Evolutionary conservation across 768 basidiomycete genomes (phyloP).

Genomic region (Tulasnella sp.): DNA sequence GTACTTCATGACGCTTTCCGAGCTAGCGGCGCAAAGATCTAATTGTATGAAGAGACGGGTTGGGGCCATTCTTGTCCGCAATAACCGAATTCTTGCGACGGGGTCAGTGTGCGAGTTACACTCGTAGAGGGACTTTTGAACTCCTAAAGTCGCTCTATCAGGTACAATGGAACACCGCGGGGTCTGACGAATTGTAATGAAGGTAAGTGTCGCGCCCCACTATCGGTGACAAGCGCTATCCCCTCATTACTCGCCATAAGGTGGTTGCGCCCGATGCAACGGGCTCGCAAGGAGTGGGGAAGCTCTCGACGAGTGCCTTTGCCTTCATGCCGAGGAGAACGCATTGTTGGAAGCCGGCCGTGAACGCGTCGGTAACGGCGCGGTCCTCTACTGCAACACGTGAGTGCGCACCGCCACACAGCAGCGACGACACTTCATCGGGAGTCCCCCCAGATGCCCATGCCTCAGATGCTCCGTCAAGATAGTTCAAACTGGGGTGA

Average conservation of each 20-base stretch:
- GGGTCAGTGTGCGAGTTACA: constrained; percentile 37
- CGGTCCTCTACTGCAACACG: constrained; percentile 98
- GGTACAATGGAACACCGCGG: constrained; percentile 93
- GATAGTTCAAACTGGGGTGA: constrained; percentile 90
- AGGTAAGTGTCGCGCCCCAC: constrained; percentile 33
- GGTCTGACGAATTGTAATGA: constrained; percentile 82
- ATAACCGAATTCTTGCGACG: constrained; percentile 56
- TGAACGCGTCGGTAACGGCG: constrained; percentile 69
- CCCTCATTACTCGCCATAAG: background rate
- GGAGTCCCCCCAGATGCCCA: constrained; percentile 57
- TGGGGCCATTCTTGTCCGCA: constrained; percentile 83
- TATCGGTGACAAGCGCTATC: background rate
- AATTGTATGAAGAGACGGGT: constrained; percentile 98
- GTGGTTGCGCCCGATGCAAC: constrained; percentile 69
- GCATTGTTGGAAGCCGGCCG: constrained; percentile 88
- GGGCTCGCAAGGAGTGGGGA: constrained; percentile 35
- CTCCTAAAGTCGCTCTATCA: constrained; percentile 22
- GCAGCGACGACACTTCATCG: background rate
- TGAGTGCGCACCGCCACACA: constrained; percentile 29
- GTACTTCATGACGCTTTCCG: constrained; percentile 95
- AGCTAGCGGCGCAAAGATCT: constrained; percentile 76
- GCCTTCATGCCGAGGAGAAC: constrained; percentile 97
- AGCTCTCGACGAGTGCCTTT: constrained; percentile 67
- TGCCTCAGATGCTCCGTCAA: constrained; percentile 95
- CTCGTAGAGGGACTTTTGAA: background rate